Percentiles rank a stretch among this genome's conserved stretches.
phyloP scores from a whole-genome alignment of 108 stramenopile species.

The Cyclotella cryptica region DNA sequence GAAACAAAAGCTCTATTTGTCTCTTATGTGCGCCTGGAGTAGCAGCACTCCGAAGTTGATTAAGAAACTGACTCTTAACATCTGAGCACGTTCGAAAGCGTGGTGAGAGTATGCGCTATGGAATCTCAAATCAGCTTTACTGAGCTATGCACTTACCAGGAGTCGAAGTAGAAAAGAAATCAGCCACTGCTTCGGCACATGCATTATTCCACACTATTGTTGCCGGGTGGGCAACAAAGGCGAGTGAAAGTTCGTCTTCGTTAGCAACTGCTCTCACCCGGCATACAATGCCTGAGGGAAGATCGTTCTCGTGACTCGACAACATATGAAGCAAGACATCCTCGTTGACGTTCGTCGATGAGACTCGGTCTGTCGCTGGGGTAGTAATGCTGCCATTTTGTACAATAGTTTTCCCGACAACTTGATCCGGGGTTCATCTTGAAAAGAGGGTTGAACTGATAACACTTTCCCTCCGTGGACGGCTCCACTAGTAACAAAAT shows the following conservation, averaged over 20 bases:
- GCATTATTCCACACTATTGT: slow-evolving; percentile 78
- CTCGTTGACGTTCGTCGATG: slow-evolving; percentile 3
- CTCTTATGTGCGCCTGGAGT: slow-evolving; percentile 82
- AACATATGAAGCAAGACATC: slow-evolving; percentile 1
- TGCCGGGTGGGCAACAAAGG: slow-evolving; percentile 72
- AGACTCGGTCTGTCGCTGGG: not conserved
- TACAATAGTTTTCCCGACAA: not conserved
- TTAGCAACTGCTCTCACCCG: slow-evolving; percentile 58
- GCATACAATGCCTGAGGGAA: slow-evolving; percentile 70
- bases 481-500: slow-evolving; percentile 26
- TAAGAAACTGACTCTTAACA: slow-evolving; percentile 57
- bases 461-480: slow-evolving; percentile 31
- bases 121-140: not conserved
- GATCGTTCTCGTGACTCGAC: slow-evolving; percentile 34
- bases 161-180: slow-evolving; percentile 64
- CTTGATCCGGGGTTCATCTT: slow-evolving; percentile 10
- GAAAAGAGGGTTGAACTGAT: slow-evolving; percentile 28
- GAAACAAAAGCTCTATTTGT: slow-evolving; percentile 75
- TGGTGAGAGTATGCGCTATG: not conserved
- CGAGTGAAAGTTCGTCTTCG: slow-evolving; percentile 49
- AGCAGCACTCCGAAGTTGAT: slow-evolving; percentile 70
- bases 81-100: slow-evolving; percentile 22
- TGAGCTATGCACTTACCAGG: not conserved
- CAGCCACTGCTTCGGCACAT: slow-evolving; percentile 66
- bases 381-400: slow-evolving; percentile 1